Evolutionary conservation across 2,329 filamentous ascomycete species (phyloP).

Genomic region (Beauveria rudraprayagi): DNA sequence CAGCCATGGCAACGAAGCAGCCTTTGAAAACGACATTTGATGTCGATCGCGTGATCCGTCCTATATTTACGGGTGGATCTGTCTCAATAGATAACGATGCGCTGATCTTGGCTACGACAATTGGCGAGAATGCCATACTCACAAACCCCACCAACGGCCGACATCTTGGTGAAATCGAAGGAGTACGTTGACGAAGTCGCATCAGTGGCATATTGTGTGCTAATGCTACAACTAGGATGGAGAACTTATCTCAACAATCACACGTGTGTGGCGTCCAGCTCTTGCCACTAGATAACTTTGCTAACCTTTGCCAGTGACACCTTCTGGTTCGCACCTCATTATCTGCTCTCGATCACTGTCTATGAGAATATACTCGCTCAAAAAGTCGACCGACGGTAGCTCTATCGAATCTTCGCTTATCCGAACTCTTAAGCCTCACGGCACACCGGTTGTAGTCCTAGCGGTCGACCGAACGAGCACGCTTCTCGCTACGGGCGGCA

Average conservation of each 20-base stretch:
- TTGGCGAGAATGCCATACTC: constrained; percentile 87
- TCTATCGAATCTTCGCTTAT: constrained; percentile 59
- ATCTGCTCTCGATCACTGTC: constrained; percentile 91
- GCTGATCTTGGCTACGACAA: constrained; percentile 72
- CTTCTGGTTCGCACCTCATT: constrained; percentile 78
- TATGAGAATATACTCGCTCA: constrained; percentile 82
- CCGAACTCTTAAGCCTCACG: constrained; percentile 81
- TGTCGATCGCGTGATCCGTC: constrained; percentile 71
- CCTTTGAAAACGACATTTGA: constrained; percentile 84
- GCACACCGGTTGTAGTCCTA: constrained; percentile 79
- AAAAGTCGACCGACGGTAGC: constrained; percentile 46
- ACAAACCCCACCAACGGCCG: constrained; percentile 77
- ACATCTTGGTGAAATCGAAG: constrained; percentile 79
- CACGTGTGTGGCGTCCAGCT: constrained; percentile 34
- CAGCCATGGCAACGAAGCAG: constrained; percentile 51
- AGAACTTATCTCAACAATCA: constrained; percentile 69
- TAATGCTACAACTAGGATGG: constrained; percentile 50
- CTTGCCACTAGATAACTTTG: background rate
- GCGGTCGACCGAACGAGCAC: constrained; percentile 83
- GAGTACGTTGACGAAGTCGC: constrained; percentile 43
- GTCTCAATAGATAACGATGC: constrained; percentile 76
- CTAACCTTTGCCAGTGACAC: constrained; percentile 55
- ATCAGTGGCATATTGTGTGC: background rate
- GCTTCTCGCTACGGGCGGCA: constrained; percentile 82
- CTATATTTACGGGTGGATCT: constrained; percentile 88